Base-by-base conservation (phyloP, 495 filamentous ascomycete genomes). In the Melanomma pulvis-pyrius region DNA sequence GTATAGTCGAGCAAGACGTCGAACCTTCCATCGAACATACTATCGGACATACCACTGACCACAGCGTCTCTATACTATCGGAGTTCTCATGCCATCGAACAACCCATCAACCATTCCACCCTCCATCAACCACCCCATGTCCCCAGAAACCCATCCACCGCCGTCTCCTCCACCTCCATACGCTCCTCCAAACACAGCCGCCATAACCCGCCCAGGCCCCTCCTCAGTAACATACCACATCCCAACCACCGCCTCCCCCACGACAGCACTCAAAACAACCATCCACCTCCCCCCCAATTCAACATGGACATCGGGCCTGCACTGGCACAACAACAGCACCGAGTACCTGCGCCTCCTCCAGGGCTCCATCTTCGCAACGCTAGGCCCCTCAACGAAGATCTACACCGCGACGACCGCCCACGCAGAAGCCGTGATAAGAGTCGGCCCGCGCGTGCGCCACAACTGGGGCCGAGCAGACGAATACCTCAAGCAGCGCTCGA, bases 281-380 rank as follows among this genome's bases (percentile, higher is more conserved):
- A 74, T 75, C 50, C 69, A 67, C 25, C 73, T 76, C 32, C 76
- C 73, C 1, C 8, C 44, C 8, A 0, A 0, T 36, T 78, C 76
- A 5, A 49, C 61, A 2, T 78, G 76, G 76, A 69, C 70, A 17
- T 74, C 68, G 41, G 76, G 76, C 1, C 72, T 73, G 5, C 76
- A 78, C 55, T 77, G 65, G 67, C 76, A 78, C 59, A 67, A 63
- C 32, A 63, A 71, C 28, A 74, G 76, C 61, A 75, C 73, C 25
- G 76, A 78, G 63, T 77, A 70, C 60, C 71, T 78, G 15, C 65
- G 52, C 15, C 69, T 78, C 0, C n/a, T 77, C 25, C 26, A 60
- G 3, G 75, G 76, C 8, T 55, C 48, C 12, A 70, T 75, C 15
- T 49, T 57, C 29, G 65, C 76, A 15, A 59, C 44, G 3, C 68